Evolutionary conservation across 495 filamentous ascomycete genomes (phyloP), one percentile per base, ranked within the genome.

Genomic region (Aspergillus nidulans): DNA sequence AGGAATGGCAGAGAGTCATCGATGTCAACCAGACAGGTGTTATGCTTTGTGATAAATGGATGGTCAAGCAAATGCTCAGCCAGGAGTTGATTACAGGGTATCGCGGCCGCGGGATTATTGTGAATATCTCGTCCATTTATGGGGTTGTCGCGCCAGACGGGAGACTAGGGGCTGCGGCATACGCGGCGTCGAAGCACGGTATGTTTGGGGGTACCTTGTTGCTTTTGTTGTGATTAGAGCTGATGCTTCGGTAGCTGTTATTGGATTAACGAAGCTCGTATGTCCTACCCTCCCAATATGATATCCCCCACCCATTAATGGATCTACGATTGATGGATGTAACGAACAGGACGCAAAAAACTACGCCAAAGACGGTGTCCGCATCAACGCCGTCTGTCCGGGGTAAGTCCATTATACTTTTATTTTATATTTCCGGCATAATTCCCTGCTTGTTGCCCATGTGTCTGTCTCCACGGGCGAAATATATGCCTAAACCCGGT

Each of bases 381-480:
- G 76, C 26, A 77, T 80, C 57, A 80, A 79, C 56, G 76, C 75
- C 2, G 70, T 80, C 18, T 80, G 76, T 44, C 73, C 74, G 4
- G 76, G 76, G 65, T 68, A 57, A 18, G 52, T 50, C 13, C 15
- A 15, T n/a, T 30, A 28, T 21, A 45, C 16, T 1, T 10, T 1
- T 32, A 23, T 32, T n/a, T n/a, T n/a, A n/a, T n/a, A n/a, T n/a
- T n/a, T n/a, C n/a, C n/a, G n/a, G 3, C 12, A n/a, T n/a, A n/a
- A n/a, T n/a, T n/a, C n/a, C n/a, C n/a, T n/a, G n/a, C n/a, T n/a
- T n/a, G n/a, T n/a, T n/a, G n/a, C n/a, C n/a, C n/a, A n/a, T n/a
- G n/a, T n/a, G n/a, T n/a, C n/a, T n/a, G n/a, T n/a, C n/a, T n/a
- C n/a, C n/a, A n/a, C n/a, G n/a, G n/a, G n/a, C n/a, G n/a, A n/a